These are phyloP conservation scores for Sophora flavescens DNA, from an alignment of 306 rosid genomes.

Conservation along the genomic window DNA sequence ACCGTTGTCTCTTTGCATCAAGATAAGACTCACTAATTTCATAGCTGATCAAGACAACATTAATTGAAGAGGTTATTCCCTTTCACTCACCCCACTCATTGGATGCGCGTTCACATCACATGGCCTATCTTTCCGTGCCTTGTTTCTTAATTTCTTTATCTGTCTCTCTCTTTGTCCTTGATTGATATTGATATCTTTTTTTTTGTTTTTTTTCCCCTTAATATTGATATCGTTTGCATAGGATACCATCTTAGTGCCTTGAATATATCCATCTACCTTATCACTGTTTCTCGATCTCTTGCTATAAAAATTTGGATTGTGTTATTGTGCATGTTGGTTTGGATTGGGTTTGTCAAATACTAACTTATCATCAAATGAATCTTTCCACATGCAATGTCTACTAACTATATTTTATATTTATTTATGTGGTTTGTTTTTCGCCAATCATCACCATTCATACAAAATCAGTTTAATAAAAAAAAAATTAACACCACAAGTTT, in stretches of 20 bases:
- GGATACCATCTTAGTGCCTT: conserved; percentile 73
- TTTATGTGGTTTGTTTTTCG: conserved; percentile 58
- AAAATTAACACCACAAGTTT: not conserved
- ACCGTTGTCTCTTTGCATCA: conserved; percentile 40
- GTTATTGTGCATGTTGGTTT: conserved; percentile 23
- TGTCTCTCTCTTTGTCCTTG: not conserved
- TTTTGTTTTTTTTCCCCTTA: too few species aligned
- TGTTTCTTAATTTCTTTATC: not conserved
- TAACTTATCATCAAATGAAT: conserved; percentile 67
- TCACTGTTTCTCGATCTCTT: conserved; percentile 4
- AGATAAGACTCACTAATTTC: not conserved
- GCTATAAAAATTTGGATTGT: not conserved
- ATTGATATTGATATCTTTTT: conserved; percentile 7
- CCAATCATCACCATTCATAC: conserved; percentile 64
- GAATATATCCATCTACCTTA: conserved; percentile 58
- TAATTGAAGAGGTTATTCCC: conserved; percentile 11
- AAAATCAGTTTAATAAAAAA: not conserved
- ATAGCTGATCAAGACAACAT: not conserved
- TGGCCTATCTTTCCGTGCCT: conserved; percentile 53
- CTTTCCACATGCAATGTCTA: conserved; percentile 79
- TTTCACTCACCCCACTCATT: conserved; percentile 34
- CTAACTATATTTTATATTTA: conserved; percentile 22
- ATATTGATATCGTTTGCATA: conserved; percentile 54
- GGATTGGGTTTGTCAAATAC: conserved; percentile 67
- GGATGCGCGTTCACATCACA: conserved; percentile 53